A percentile compares a stretch with the other conserved stretches of the same genome.
These are phyloP conservation scores for Cunninghamia lanceolata DNA, from an alignment of 75 land plant genomes.

Conservation along the genomic window DNA sequence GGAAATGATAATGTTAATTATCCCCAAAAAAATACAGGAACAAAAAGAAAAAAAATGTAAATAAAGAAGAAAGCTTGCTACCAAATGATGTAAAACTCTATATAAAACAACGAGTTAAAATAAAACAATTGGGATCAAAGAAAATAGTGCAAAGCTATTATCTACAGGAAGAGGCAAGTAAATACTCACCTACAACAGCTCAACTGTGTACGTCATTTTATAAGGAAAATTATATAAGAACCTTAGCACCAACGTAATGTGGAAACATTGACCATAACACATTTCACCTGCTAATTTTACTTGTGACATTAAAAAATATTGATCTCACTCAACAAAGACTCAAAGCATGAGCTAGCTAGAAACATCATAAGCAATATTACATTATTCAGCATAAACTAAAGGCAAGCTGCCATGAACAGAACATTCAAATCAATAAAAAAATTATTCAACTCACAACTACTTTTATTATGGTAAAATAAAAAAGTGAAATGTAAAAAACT, in stretches of 20 bases:
- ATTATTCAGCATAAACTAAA: not conserved
- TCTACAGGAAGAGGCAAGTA: not conserved
- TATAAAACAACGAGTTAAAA: not conserved
- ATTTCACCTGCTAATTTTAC: not conserved
- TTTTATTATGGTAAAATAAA: not conserved
- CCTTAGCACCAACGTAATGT: not conserved
- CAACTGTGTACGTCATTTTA: not conserved
- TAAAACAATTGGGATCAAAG: not conserved
- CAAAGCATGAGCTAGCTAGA: not conserved
- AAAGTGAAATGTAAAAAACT: not conserved
- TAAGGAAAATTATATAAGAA: not conserved
- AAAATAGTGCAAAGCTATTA: not conserved
- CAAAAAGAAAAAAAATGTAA: not conserved
- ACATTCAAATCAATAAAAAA: not conserved
- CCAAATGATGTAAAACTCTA: not conserved
- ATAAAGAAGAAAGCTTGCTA: not conserved
- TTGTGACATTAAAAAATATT: not conserved
- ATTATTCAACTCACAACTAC: not conserved
- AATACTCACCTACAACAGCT: not conserved
- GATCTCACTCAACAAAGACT: constrained; percentile 4
- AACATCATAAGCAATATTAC: not conserved
- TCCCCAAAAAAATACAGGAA: not conserved
- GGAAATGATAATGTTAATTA: not conserved
- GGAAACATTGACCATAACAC: not conserved
- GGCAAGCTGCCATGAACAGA: not conserved